Evolutionary conservation across 768 basidiomycete species (phyloP), one percentile per base, ranked within the genome.

Genomic region (Rhodotorula diobovata): DNA sequence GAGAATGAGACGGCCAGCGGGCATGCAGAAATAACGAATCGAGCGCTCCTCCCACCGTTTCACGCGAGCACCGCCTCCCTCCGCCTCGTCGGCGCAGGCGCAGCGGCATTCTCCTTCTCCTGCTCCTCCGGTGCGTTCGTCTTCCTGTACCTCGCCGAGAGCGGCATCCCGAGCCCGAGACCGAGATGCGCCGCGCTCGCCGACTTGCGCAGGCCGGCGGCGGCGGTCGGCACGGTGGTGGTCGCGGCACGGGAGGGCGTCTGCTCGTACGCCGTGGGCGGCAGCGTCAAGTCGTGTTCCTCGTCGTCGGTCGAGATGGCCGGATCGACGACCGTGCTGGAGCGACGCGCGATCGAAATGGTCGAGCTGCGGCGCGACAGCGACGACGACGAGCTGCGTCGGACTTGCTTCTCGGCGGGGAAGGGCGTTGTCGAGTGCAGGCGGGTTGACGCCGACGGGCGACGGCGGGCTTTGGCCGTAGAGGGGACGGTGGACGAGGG

Each of bases 231-330:
- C n/a, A n/a, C n/a, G n/a, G 6, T 1, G 48, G 30, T 12, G 20
- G 25, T 25, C 23, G 63, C 28, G 18, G 53, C 14, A 3, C 70
- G 53, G 1, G 65, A 66, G 11, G 70, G 70, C 10, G 70, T 71
- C 50, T 62, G 48, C 35, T 71, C 70, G 50, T 55, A 16, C 8
- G 35, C 58, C 25, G n/a, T 14, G 15, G 65, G 46, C n/a, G 65
- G 65, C 25, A 66, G 54, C 6, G 70, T 61, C 15, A 71, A 48
- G 34, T 71, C 70, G 48, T 63, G 70, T 56, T 50, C 50, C 14
- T 5, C 35, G 21, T 20, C 48, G 48, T 67, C 58, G 4, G 56
- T 53, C n/a, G 51, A 53, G 12, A 53, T 53, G 51, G 51, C 51
- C 1, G 51, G 51, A 12, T 58, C 45, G 28, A 12, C 48, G 25